A percentile compares a stretch with the other conserved stretches of the same genome.
Conservation (phyloP, 768 basidiomycete species). For the Clavulina sp. region DNA sequence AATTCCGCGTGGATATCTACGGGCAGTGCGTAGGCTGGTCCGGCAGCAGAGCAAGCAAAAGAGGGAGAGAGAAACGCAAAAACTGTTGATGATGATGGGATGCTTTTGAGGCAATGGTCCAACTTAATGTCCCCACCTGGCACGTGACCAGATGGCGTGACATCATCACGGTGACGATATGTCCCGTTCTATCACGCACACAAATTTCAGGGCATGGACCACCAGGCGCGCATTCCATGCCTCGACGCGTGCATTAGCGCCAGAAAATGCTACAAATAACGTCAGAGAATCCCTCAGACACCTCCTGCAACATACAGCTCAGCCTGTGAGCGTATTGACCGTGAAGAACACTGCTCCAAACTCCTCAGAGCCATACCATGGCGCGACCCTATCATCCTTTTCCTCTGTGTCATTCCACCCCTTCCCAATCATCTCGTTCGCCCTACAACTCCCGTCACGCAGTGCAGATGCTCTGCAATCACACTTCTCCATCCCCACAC, state of each 20-base stretch:
- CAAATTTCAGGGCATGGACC: neutral
- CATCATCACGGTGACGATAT: neutral
- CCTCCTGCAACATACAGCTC: slow-evolving; percentile 2
- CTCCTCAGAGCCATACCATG: slow-evolving; percentile 36
- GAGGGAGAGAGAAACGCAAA: neutral
- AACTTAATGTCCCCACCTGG: no score
- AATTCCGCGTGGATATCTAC: no score
- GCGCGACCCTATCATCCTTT: slow-evolving; percentile 88
- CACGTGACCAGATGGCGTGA: neutral
- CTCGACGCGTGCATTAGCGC: neutral
- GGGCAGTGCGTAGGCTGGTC: neutral
- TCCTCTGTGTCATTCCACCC: slow-evolving; percentile 84
- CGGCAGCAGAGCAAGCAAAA: neutral
- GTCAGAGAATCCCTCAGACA: neutral
- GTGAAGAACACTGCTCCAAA: neutral
- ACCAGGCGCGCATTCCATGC: neutral
- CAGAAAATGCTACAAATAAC: neutral
- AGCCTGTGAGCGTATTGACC: slow-evolving; percentile 4
- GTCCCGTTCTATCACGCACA: neutral
- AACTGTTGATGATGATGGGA: no score
- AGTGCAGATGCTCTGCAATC: slow-evolving; percentile 45
- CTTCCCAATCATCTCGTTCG: slow-evolving; percentile 72
- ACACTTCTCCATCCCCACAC: slow-evolving; percentile 14
- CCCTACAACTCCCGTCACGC: slow-evolving; percentile 74
- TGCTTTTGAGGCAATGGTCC: no score